Evolutionary conservation across 306 rosid genomes (phyloP), one percentile per base, ranked within the genome.

Genomic region (Fragaria iinumae): DNA sequence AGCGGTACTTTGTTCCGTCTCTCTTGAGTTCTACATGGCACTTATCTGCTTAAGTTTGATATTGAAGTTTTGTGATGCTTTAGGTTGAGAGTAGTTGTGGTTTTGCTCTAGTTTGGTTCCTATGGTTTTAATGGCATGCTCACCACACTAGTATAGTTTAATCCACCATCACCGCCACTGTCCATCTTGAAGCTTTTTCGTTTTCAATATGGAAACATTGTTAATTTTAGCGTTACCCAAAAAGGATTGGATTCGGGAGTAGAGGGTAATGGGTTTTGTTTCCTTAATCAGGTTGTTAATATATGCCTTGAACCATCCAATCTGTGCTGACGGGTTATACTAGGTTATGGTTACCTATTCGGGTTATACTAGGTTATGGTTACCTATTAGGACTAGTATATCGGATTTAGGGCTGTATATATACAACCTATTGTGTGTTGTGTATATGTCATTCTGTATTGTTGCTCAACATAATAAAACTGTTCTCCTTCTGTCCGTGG

Each of bases 1-100:
- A 85, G 69, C 72, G 93, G 91, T 89, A 34, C 14, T 73, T 38
- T 55, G 55, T 44, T 1, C 72, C 18, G 0, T 14, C 48, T 69
- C 39, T 34, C 8, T 50, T 60, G 10, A 25, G 5, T 34, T 39
- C 3, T 68, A 3, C 55, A 11, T 52, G 66, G 0, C 36, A 34
- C 6, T 12, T 73, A 8, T 12, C 38, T 16, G 17, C 18, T 14
- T 65, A 4, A 2, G 17, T 6, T 59, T 10, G 11, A 2, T 27
- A 23, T 1, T 6, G 69, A 14, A 23, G 49, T 41, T 41, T 23
- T 73, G 18, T 39, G 25, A 23, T 41, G 27, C 25, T 59, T 27
- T 56, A 27, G 29, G 43, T 59, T 74, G 77, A 25, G 67, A 43
- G 4, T 73, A 27, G 6, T 2, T 32, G 18, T 39, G 34, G 21